Base-by-base conservation (phyloP, 352 stramenopile species). In the Phytophthora europaea region DNA sequence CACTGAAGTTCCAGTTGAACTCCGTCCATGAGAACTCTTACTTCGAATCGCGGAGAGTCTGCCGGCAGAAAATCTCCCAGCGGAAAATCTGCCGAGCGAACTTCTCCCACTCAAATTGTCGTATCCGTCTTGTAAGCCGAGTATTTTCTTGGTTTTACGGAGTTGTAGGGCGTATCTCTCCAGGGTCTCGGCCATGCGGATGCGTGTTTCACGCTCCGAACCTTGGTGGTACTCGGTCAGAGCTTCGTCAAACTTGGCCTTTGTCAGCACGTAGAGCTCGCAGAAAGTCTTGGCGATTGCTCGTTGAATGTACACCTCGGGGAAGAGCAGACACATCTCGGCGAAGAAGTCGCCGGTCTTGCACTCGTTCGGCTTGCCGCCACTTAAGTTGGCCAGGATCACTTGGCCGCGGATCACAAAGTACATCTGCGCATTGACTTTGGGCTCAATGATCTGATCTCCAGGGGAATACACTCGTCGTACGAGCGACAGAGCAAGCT, bases 351-450 rank as follows among this genome's bases (percentile, higher is more conserved):
- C 83, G 1, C 84, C 87, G 0, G 76, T 80, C 33, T 88, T 80
- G 51, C 84, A 92, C 60, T 90, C 84, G 20, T 88, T 87, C 0
- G 77, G 57, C 5, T 73, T 65, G 0, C 68, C 76, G 0, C 83
- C 83, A 23, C 89, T 80, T 31, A 89, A 85, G 8, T 73, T 69
- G 0, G 74, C 82, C 0, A 92, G 36, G 15, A 86, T 40, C 13
- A 93, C 85, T 5, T 79, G 81, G 16, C 87, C 87, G 7, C 73
- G 84, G 23, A 91, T 87, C 6, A 92, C 83, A 38, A 92, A 94
- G 59, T 89, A 94, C 87, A 92, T 92, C 64, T 90, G 85, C n/a
- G 83, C 81, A 40, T 91, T 94, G 28, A 88, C 73, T 34, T 94
- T 94, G 2, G 83, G 84, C 57, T 94, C 82, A 18, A 90, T 92